These are phyloP conservation scores for Cryptosporidium muris DNA, from an alignment of 169 alveolate species.

Conservation along the genomic window DNA sequence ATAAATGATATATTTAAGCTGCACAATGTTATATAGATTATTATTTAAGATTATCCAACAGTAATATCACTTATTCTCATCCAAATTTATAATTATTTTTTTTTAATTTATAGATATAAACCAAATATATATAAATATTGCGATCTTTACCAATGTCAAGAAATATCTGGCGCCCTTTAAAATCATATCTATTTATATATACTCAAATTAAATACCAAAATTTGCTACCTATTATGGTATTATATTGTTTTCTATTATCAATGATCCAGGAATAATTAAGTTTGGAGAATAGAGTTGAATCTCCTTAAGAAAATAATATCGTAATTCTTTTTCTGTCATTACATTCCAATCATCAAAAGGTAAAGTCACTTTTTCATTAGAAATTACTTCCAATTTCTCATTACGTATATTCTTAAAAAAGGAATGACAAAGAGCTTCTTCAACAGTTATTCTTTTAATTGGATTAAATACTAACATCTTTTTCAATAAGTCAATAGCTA, in stretches of 20 bases:
- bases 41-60: too few species aligned
- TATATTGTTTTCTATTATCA: slow-evolving; percentile 17
- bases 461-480: slow-evolving; percentile 93
- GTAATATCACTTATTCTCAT: too few species aligned
- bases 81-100: too few species aligned
- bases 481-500: slow-evolving; percentile 89
- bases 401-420: slow-evolving; percentile 87
- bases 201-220: neutral
- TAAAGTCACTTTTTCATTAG: slow-evolving; percentile 76
- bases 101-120: too few species aligned
- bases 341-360: slow-evolving; percentile 91
- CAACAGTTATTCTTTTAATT: slow-evolving; percentile 88
- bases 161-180: neutral
- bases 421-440: slow-evolving; percentile 91
- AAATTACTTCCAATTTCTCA: slow-evolving; percentile 71
- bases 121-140: too few species aligned
- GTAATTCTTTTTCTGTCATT: slow-evolving; percentile 88
- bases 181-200: neutral
- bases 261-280: slow-evolving; percentile 79
- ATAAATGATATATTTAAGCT: too few species aligned
- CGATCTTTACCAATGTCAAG: neutral
- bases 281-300: slow-evolving; percentile 85
- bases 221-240: neutral
- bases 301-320: slow-evolving; percentile 83
- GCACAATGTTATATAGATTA: too few species aligned